phyloP scores from a whole-genome alignment of 805 yeast genomes.

The Candida sphagnicola region DNA sequence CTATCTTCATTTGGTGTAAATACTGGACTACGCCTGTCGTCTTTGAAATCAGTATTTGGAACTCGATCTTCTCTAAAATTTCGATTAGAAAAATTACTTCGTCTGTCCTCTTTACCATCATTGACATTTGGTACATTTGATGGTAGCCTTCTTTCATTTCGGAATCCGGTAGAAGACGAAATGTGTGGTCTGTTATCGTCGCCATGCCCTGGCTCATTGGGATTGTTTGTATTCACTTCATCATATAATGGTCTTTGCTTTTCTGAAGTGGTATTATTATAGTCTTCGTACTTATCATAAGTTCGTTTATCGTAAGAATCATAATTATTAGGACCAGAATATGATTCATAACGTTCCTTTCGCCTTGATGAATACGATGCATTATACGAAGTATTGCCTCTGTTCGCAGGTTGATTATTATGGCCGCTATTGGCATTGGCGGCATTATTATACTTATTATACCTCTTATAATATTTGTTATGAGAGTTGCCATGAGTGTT shows the following conservation, averaged over 20 bases:
- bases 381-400: neutral
- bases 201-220: neutral
- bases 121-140: neutral
- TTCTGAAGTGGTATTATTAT: neutral
- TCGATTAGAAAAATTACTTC: neutral
- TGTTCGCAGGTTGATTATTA: neutral
- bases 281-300: conserved; percentile 2
- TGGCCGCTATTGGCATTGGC: neutral
- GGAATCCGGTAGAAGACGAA: conserved; percentile 2
- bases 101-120: conserved; percentile 1
- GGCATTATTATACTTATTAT: conserved; percentile 2
- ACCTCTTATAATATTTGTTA: conserved; percentile 2
- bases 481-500: neutral
- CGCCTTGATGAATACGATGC: conserved; percentile 1
- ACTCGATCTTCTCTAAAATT: neutral
- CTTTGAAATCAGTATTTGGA: neutral
- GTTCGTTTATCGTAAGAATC: conserved; percentile 2
- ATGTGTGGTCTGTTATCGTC: neutral
- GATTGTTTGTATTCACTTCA: neutral
- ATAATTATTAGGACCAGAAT: conserved; percentile 1
- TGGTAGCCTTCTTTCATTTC: conserved; percentile 5
- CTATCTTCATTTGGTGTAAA: neutral
- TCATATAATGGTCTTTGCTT: neutral
- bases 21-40: neutral
- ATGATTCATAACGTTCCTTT: conserved; percentile 3